Percentiles rank a stretch among this genome's conserved stretches.
These are phyloP conservation scores for Curvularia lunata DNA, from an alignment of 2,329 filamentous ascomycete species.

Conservation along the genomic window DNA sequence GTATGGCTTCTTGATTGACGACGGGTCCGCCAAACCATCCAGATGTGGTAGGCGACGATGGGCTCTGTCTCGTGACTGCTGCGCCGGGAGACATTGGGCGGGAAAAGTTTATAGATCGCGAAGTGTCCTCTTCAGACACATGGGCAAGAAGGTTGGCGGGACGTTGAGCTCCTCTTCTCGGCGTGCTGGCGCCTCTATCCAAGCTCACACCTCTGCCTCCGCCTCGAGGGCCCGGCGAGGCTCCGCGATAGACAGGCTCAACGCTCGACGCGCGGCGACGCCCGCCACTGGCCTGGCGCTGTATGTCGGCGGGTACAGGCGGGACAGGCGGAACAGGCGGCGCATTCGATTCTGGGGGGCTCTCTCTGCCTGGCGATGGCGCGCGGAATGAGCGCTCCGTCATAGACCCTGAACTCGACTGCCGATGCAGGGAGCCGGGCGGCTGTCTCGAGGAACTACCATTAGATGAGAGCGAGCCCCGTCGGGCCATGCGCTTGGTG, in stretches of 20 bases:
- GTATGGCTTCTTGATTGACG: slow-evolving; percentile 37
- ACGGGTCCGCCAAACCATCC: slow-evolving; percentile 52
- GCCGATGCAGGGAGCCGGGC: slow-evolving; percentile 45
- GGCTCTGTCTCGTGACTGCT: slow-evolving; percentile 15
- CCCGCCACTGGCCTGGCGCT: slow-evolving; percentile 32
- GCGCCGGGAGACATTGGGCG: slow-evolving; percentile 56
- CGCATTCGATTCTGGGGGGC: slow-evolving; percentile 52
- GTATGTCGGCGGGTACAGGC: slow-evolving; percentile 64
- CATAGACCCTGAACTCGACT: slow-evolving; percentile 81
- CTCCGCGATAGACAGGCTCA: slow-evolving; percentile 57
- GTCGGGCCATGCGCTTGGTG: slow-evolving; percentile 81
- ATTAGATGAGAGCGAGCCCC: slow-evolving; percentile 74
- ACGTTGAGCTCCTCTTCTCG: slow-evolving; percentile 35
- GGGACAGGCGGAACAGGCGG: slow-evolving; percentile 87
- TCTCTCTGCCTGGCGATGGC: slow-evolving; percentile 59
- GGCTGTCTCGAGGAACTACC: slow-evolving; percentile 55
- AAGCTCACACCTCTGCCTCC: slow-evolving; percentile 50
- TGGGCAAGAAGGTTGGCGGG: slow-evolving; percentile 48
- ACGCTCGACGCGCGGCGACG: slow-evolving; percentile 56
- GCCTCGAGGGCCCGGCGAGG: slow-evolving; percentile 51
- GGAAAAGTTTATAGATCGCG: slow-evolving; percentile 61
- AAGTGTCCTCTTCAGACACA: slow-evolving; percentile 52
- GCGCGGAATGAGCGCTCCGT: slow-evolving; percentile 85
- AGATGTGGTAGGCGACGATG: slow-evolving; percentile 21
- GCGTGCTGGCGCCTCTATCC: slow-evolving; percentile 44